Percentiles rank a stretch among this genome's conserved stretches.
Conservation (phyloP, 2,329 filamentous ascomycete genomes). For the Kalmusia sp. region DNA sequence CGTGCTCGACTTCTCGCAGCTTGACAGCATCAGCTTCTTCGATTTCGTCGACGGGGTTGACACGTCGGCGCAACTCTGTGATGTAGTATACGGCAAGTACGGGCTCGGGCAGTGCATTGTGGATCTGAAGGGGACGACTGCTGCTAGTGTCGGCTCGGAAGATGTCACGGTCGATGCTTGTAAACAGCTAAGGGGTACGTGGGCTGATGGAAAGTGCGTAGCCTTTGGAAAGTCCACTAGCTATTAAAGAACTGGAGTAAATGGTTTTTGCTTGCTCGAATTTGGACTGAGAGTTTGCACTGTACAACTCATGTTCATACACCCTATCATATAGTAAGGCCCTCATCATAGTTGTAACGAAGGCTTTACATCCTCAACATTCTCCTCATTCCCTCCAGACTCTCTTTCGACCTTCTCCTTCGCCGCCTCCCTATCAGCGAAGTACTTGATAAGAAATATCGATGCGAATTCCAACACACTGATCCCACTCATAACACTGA, state of each 20-base stretch:
- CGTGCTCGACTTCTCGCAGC: not conserved
- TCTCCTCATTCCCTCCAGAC: not conserved
- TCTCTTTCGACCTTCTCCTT: constrained; percentile 2
- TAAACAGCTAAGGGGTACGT: not conserved
- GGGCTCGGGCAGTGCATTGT: not conserved
- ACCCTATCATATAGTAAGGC: too few species aligned
- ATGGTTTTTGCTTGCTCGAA: not conserved
- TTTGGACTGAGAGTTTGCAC: not conserved
- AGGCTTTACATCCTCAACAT: not conserved
- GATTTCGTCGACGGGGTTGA: not conserved
- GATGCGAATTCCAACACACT: constrained; percentile 14
- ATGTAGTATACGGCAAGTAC: not conserved
- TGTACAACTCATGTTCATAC: not conserved
- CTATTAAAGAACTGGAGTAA: not conserved
- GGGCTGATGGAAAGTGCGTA: not conserved
- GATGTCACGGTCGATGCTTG: not conserved
- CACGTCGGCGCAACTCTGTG: not conserved
- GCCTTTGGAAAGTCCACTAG: not conserved
- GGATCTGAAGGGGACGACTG: not conserved
- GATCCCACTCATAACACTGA: constrained; percentile 15
- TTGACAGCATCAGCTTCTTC: not conserved
- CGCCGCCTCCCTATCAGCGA: constrained; percentile 10
- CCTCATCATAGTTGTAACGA: too few species aligned
- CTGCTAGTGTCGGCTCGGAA: not conserved
- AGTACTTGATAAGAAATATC: constrained; percentile 14